A percentile compares a stretch with the other conserved stretches of the same genome.
Conservation (phyloP, 805 yeast genomes). For the Candida anglica region DNA sequence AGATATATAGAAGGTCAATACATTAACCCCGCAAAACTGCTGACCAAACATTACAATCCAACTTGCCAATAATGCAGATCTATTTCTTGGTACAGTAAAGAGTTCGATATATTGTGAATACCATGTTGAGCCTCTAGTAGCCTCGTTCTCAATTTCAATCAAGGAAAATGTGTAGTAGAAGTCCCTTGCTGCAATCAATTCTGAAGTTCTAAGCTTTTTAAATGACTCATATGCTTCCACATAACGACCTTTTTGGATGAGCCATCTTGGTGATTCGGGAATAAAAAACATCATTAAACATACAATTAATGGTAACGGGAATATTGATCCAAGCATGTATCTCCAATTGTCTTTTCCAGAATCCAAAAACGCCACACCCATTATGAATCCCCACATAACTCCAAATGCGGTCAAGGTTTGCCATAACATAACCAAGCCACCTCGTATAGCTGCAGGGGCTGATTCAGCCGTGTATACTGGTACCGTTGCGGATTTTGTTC, state of each 20-base stretch:
- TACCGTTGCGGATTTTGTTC: constrained; percentile 10
- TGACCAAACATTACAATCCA: constrained; percentile 11
- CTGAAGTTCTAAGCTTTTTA: constrained; percentile 5
- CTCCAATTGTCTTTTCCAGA: constrained; percentile 12
- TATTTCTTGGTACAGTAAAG: constrained; percentile 7
- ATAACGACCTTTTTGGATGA: constrained; percentile 11
- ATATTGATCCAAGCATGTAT: constrained; percentile 11
- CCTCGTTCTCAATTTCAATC: constrained; percentile 5
- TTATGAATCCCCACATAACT: constrained; percentile 12
- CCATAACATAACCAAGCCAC: constrained; percentile 12
- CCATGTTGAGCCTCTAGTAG: constrained; percentile 2
- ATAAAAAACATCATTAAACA: constrained; percentile 11
- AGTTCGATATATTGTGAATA: constrained; percentile 5
- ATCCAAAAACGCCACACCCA: constrained; percentile 8
- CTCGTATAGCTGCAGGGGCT: constrained; percentile 11
- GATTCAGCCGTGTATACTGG: constrained; percentile 11
- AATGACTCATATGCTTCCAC: constrained; percentile 12
- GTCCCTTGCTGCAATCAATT: constrained; percentile 10
- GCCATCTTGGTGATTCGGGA: constrained; percentile 24
- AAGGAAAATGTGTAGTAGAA: constrained; percentile 8
- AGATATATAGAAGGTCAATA: constrained; percentile 8
- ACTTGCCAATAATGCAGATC: constrained; percentile 9
- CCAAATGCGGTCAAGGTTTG: constrained; percentile 14
- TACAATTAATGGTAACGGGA: constrained; percentile 8
- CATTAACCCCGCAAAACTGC: constrained; percentile 14